Evolutionary conservation across 1,284 basidiomycete genomes (phyloP), one percentile per base, ranked within the genome.

Genomic region (Sphaerobolus stellatus): DNA sequence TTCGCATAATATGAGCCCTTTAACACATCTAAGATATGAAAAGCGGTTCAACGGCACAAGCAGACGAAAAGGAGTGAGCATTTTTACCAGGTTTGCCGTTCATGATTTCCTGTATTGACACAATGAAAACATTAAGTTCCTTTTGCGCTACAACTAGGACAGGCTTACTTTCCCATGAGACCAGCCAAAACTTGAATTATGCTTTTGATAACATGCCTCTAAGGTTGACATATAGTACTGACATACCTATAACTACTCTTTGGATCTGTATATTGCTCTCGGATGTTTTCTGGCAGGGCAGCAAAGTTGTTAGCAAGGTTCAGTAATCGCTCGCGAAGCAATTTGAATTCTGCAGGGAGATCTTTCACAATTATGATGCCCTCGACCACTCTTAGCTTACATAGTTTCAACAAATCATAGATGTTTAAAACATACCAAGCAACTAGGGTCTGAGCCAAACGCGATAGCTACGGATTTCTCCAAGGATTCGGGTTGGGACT

Each of bases 1-100:
- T 97, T 97, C 44, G 91, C 92, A 68, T 98, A 98, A 72, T 84
- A 98, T 0, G 89, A 92, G 2, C 94, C 94, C 68, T 97, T 96
- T 59, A 94, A 75, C 1, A 79, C 77, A 69, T 96, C 94, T 86
- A 59, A 46, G 18, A 43, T 6, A 27, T 28, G n/a, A 36, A n/a
- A n/a, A n/a, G n/a, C n/a, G n/a, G n/a, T n/a, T n/a, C n/a, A n/a
- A n/a, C n/a, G n/a, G n/a, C n/a, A n/a, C n/a, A 9, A 22, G 24
- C 34, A 22, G 40, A 6, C n/a, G n/a, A 43, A 40, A n/a, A 31
- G 14, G 14, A n/a, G n/a, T n/a, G n/a, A n/a, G n/a, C n/a, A 30
- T 20, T 52, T 64, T 61, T 61, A 88, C 90, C 80, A 62, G 88
- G 90, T 64, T 83, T 87, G 27, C 93, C 93, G 63, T 96, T 96